Base-by-base conservation (phyloP, 2,329 filamentous ascomycete species). In the Sporothrix phasma region DNA sequence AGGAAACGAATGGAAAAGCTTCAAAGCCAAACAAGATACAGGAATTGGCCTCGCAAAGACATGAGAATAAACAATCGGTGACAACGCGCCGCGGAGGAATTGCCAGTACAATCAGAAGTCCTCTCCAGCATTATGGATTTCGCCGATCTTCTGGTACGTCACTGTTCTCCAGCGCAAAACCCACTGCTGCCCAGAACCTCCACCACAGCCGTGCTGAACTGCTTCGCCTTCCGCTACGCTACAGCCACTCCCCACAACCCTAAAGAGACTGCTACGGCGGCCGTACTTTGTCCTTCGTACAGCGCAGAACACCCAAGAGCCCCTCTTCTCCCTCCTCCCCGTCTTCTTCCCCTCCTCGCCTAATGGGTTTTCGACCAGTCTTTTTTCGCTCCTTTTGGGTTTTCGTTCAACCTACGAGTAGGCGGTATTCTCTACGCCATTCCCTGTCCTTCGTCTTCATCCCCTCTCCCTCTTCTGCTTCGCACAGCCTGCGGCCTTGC, bases 121-220 rank as follows among this genome's bases (percentile, higher is more conserved):
- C n/a, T n/a, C n/a, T n/a, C n/a, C n/a, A n/a, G n/a, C n/a, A n/a
- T n/a, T n/a, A n/a, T n/a, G n/a, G n/a, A n/a, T n/a, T n/a, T 24
- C 31, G 31, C 29, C 31, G 15, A 56, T 31, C 47, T 29, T 34
- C 17, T 63, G 62, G 60, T 64, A 64, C 63, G 63, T 64, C 63
- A 64, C 63, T 61, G 63, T 31, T 51, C 29, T 47, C 47, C 63
- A 37, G 43, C 58, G 43, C 29, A 15, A 49, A 47, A 47, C 47
- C 26, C 43, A 62, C 51, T 60, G 59, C 59, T 62, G 51, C 26
- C n/a, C 13, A 54, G 10, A 46, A 11, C 47, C 60, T 51, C 51
- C 51, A 56, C 51, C 51, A 56, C 41, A 22, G 34, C 60, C 60
- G 10, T 17, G 24, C 22, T 46, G 56, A 22, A n/a, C n/a, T 49